Conservation (phyloP, 2,329 filamentous ascomycete species). For the Calonectria fujianensis region DNA sequence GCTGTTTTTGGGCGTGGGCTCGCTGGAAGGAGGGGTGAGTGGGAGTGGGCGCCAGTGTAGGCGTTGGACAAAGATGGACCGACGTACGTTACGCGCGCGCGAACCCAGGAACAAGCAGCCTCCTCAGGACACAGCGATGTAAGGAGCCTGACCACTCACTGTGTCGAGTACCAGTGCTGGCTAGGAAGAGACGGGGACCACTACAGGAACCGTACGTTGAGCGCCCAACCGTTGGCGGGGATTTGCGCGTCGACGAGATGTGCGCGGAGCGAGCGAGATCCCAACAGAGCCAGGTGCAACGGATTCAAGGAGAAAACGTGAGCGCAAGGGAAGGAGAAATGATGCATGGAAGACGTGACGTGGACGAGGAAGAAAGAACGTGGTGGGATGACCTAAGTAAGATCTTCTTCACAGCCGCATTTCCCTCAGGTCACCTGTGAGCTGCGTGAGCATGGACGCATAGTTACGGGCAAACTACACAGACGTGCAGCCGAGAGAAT, state of each 20-base stretch:
- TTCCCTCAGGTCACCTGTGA: slow-evolving; percentile 27
- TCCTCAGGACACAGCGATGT: slow-evolving; percentile 3
- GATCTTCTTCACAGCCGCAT: slow-evolving; percentile 14
- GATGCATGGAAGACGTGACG: slow-evolving; percentile 3
- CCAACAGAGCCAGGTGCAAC: background rate
- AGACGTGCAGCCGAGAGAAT: background rate
- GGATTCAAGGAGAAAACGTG: background rate
- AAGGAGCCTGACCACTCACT: slow-evolving; percentile 17
- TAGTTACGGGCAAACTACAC: slow-evolving; percentile 5
- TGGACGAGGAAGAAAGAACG: background rate
- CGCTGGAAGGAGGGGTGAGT: slow-evolving; percentile 17
- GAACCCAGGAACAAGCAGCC: slow-evolving; percentile 7
- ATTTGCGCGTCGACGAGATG: slow-evolving; percentile 2
- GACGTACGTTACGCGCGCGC: slow-evolving; percentile 15
- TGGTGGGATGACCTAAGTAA: slow-evolving; percentile 25
- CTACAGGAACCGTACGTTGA: slow-evolving; percentile 12
- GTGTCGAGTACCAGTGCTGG: slow-evolving; percentile 8
- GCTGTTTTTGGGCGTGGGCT: slow-evolving; percentile 38
- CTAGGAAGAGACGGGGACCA: slow-evolving; percentile 5
- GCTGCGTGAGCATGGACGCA: slow-evolving; percentile 22
- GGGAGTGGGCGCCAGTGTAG: slow-evolving; percentile 6
- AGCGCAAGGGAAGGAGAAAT: background rate
- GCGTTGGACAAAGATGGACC: slow-evolving; percentile 18
- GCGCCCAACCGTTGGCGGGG: slow-evolving; percentile 14
- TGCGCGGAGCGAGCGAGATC: slow-evolving; percentile 8